Percentiles rank a stretch among this genome's conserved stretches.
These are phyloP conservation scores for Picochlorum sp. DNA, from an alignment of 139 green algal genomes.

Conservation along the genomic window DNA sequence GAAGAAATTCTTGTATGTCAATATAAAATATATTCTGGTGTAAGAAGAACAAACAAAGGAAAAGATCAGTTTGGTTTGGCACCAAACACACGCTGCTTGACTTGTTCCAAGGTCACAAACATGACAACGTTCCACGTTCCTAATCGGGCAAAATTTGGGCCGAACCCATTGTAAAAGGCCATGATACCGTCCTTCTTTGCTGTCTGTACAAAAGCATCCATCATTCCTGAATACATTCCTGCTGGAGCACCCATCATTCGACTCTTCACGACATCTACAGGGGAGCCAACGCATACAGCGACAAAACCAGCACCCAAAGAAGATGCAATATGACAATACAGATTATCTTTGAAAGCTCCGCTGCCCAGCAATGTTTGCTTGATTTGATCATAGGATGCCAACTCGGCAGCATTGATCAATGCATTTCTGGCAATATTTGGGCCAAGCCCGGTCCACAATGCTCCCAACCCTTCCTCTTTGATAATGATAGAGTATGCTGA, in stretches of 20 bases:
- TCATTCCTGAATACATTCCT: constrained; percentile 49
- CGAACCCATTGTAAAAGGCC: constrained; percentile 97
- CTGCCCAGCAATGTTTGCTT: constrained; percentile 56
- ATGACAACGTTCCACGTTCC: constrained; percentile 88
- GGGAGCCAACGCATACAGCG: constrained; percentile 87
- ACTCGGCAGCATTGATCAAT: constrained; percentile 96
- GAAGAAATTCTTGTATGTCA: not conserved
- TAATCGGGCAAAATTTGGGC: constrained; percentile 66
- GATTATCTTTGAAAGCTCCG: constrained; percentile 58
- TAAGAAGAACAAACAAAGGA: too few relatives aligned
- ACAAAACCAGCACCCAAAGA: constrained; percentile 91
- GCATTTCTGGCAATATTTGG: constrained; percentile 95
- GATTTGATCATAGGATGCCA: constrained; percentile 93
- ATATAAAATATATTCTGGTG: too few relatives aligned
- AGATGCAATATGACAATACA: constrained; percentile 64
- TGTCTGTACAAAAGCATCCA: constrained; percentile 94
- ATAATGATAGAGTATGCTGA: constrained; percentile 87
- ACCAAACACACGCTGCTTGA: constrained; percentile 21
- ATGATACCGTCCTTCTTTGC: constrained; percentile 66
- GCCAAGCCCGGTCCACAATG: constrained; percentile 89
- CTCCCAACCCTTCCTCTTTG: constrained; percentile 78
- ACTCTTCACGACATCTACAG: constrained; percentile 96
- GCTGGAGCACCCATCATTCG: constrained; percentile 73
- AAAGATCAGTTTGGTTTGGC: not conserved
- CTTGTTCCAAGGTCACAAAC: constrained; percentile 96